Evolutionary conservation across 1,284 basidiomycete species (phyloP).

Genomic region (Leucoagaricus sp.): DNA sequence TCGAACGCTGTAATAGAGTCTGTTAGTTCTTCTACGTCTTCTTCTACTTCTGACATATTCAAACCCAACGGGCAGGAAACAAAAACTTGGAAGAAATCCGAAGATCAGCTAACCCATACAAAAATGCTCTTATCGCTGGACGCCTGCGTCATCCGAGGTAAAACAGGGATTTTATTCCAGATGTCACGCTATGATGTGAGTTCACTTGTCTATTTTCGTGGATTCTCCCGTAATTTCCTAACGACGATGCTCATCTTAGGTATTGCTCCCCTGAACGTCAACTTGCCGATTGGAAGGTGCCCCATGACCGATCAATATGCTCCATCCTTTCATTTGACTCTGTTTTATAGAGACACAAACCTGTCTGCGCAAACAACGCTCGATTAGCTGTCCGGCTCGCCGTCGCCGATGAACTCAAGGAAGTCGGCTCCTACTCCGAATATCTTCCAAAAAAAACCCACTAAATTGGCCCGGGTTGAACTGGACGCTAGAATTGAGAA

Average conservation of each 20-base stretch:
- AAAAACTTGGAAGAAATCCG: too few relatives aligned
- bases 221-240: too few relatives aligned
- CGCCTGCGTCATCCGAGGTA: neutral
- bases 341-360: slow-evolving; percentile 12
- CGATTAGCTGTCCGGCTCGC: neutral
- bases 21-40: too few relatives aligned
- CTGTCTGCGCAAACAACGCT: slow-evolving; percentile 1
- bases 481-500: slow-evolving; percentile 20
- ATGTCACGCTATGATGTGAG: neutral
- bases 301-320: neutral
- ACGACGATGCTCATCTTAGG: too few relatives aligned
- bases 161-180: neutral
- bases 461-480: slow-evolving; percentile 16
- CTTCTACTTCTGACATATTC: too few relatives aligned
- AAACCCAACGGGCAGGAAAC: too few relatives aligned
- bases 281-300: slow-evolving; percentile 13
- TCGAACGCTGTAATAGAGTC: too few relatives aligned
- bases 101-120: too few relatives aligned
- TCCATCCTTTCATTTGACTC: neutral
- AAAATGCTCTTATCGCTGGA: neutral
- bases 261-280: slow-evolving; percentile 15
- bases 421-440: neutral
- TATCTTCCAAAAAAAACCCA: neutral
- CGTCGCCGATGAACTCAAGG: neutral
- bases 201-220: neutral